These are phyloP conservation scores for Saitoella complicata DNA, from an alignment of 805 yeast species.

Conservation along the genomic window DNA sequence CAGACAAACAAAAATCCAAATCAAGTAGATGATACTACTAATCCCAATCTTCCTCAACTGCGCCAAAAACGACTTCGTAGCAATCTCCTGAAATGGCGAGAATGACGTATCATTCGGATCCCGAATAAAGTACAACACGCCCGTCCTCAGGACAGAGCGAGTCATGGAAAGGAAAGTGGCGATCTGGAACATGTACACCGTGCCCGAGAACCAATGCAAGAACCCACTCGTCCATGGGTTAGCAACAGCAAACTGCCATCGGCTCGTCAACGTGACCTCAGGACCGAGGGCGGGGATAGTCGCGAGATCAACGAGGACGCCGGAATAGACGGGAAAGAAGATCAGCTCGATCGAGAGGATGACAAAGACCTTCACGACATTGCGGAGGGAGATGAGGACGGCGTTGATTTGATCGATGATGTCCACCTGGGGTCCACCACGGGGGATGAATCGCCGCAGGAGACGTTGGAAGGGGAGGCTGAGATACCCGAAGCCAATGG, in stretches of 20 bases:
- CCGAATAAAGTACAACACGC: slow-evolving; percentile 78
- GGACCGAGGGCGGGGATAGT: slow-evolving; percentile 37
- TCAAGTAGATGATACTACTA: slow-evolving; percentile 59
- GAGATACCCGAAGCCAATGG: not conserved
- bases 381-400: slow-evolving; percentile 7
- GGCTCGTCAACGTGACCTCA: slow-evolving; percentile 4
- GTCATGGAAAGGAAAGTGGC: slow-evolving; percentile 78
- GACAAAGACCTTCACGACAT: slow-evolving; percentile 53
- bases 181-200: slow-evolving; percentile 71
- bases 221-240: slow-evolving; percentile 16
- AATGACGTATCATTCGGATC: slow-evolving; percentile 91
- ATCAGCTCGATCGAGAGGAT: slow-evolving; percentile 65
- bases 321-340: slow-evolving; percentile 79
- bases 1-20: slow-evolving; percentile 57
- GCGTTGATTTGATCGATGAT: slow-evolving; percentile 1
- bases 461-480: not conserved
- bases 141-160: slow-evolving; percentile 64
- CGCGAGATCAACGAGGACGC: slow-evolving; percentile 56
- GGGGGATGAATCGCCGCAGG: not conserved
- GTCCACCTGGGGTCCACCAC: not conserved
- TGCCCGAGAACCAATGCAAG: slow-evolving; percentile 56
- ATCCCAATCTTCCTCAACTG: slow-evolving; percentile 60
- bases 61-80: slow-evolving; percentile 54
- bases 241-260: slow-evolving; percentile 3
- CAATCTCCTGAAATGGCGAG: slow-evolving; percentile 70